phyloP scores from a whole-genome alignment of 495 filamentous ascomycete species.

The Neurospora sp. region DNA sequence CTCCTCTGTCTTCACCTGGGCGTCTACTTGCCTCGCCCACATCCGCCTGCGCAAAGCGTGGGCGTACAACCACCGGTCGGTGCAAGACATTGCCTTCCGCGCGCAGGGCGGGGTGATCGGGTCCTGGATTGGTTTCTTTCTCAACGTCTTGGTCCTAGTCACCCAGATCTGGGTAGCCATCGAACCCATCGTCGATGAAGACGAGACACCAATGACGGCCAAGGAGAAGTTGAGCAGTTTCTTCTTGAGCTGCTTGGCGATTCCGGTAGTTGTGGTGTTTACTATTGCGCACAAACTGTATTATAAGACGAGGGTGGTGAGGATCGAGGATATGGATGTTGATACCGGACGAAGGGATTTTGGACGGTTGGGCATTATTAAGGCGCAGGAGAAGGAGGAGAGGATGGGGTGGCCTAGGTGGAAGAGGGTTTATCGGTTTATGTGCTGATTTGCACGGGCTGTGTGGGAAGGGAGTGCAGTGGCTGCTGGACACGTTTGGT shows the following conservation, averaged over 20 bases:
- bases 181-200: slow-evolving; percentile 44
- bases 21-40: slow-evolving; percentile 75
- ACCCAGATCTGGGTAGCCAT: slow-evolving; percentile 89
- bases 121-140: slow-evolving; percentile 71
- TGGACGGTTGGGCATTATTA: slow-evolving; percentile 61
- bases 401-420: slow-evolving; percentile 65
- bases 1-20: slow-evolving; percentile 90
- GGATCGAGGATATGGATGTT: slow-evolving; percentile 69
- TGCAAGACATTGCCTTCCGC: slow-evolving; percentile 73
- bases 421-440: slow-evolving; percentile 62
- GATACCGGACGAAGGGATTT: slow-evolving; percentile 80
- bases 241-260: slow-evolving; percentile 71
- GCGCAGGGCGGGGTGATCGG: slow-evolving; percentile 74
- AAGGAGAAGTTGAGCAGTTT: slow-evolving; percentile 40
- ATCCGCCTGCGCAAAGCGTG: slow-evolving; percentile 85
- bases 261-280: slow-evolving; percentile 67
- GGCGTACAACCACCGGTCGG: slow-evolving; percentile 56
- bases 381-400: slow-evolving; percentile 75
- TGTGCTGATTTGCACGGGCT: slow-evolving; percentile 26
- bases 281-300: slow-evolving; percentile 73
- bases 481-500: no score
- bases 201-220: slow-evolving; percentile 26
- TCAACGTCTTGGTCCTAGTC: slow-evolving; percentile 70
- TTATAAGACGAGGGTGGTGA: slow-evolving; percentile 58
- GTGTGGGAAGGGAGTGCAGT: no score